These are phyloP conservation scores for Entomortierella lignicola DNA, from an alignment of 192 early-diverging fungal species.

Conservation along the genomic window DNA sequence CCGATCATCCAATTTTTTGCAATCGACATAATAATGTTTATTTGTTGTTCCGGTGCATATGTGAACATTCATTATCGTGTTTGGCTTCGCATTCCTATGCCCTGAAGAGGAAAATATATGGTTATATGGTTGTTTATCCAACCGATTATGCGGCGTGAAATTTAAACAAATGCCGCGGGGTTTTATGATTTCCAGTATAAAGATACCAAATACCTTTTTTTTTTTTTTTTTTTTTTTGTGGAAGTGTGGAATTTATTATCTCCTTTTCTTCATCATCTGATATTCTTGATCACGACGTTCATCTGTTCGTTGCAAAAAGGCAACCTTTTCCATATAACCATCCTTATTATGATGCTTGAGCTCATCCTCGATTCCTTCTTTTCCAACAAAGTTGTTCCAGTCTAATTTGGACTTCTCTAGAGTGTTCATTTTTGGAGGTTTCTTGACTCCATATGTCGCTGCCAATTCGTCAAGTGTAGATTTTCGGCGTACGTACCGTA, in stretches of 20 bases:
- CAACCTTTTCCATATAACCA: conserved; percentile 79
- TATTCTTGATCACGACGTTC: conserved; percentile 65
- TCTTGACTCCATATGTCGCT: conserved; percentile 55
- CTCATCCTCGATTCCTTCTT: conserved; percentile 70
- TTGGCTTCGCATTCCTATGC: too few species aligned
- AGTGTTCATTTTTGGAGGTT: conserved; percentile 73
- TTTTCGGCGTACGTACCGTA: conserved; percentile 46
- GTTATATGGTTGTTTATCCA: too few species aligned
- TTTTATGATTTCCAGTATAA: too few species aligned
- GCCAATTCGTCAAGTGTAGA: conserved; percentile 44
- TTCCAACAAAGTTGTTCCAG: conserved; percentile 73
- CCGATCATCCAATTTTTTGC: too few species aligned
- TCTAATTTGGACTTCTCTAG: conserved; percentile 77
- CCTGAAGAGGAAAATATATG: too few species aligned
- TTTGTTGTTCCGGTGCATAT: too few species aligned
- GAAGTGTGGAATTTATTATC: neutral
- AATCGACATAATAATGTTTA: too few species aligned
- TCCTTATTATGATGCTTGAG: conserved; percentile 75
- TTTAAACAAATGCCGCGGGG: too few species aligned
- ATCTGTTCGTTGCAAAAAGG: conserved; percentile 73
- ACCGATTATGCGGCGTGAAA: too few species aligned
- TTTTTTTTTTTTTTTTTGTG: conserved; percentile 6
- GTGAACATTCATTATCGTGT: too few species aligned
- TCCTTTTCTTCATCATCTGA: conserved; percentile 52
- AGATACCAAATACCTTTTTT: too few species aligned